Conservation (phyloP, 805 yeast species). For the Candida tallmaniae region DNA sequence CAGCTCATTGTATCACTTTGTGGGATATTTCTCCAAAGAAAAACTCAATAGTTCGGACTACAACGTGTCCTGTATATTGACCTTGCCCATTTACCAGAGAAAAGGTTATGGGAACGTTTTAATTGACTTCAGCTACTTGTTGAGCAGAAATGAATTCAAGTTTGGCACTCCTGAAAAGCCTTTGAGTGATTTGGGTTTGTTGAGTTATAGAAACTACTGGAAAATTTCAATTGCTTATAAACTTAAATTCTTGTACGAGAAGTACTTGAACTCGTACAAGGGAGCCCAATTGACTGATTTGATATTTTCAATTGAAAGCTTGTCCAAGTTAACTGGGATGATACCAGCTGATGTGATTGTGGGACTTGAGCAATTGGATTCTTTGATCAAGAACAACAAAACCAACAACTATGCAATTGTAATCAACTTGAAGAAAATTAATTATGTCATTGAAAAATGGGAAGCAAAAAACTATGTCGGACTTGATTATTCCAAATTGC, state of each 20-base stretch:
- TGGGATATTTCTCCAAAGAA: conserved; percentile 93
- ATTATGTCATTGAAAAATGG: conserved; percentile 45
- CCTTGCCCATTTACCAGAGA: conserved; percentile 82
- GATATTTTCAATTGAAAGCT: conserved; percentile 48
- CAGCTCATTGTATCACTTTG: conserved; percentile 59
- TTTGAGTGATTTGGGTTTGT: conserved; percentile 75
- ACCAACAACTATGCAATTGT: conserved; percentile 49
- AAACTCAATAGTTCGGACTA: conserved; percentile 69
- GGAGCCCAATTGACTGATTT: conserved; percentile 16
- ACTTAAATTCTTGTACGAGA: conserved; percentile 26
- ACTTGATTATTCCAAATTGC: conserved; percentile 48
- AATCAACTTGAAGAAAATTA: conserved; percentile 44
- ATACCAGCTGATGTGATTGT: conserved; percentile 79
- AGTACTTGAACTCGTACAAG: conserved; percentile 9
- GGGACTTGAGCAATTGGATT: conserved; percentile 74
- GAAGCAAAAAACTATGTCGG: conserved; percentile 47
- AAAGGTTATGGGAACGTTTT: conserved; percentile 85
- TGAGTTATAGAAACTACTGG: conserved; percentile 89
- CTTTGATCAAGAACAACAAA: conserved; percentile 46
- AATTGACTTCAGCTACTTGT: conserved; percentile 82
- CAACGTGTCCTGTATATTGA: conserved; percentile 86
- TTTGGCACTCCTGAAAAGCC: conserved; percentile 97
- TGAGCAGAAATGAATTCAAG: conserved; percentile 69
- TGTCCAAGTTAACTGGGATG: conserved; percentile 79
- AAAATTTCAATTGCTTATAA: conserved; percentile 54